Evolutionary conservation across 495 filamentous ascomycete genomes (phyloP).

Genomic region (Endocarpon pusillum): DNA sequence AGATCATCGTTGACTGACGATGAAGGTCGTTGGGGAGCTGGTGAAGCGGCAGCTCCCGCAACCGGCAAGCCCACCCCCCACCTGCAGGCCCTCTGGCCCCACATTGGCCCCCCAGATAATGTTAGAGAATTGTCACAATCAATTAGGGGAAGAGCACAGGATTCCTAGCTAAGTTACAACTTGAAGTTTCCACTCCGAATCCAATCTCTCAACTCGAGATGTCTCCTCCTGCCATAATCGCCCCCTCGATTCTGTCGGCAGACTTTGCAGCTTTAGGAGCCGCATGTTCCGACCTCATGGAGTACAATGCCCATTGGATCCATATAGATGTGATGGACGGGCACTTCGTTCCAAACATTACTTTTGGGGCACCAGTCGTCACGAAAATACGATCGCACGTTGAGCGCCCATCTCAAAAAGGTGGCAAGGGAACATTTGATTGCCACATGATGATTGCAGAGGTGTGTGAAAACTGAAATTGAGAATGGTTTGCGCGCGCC

Average conservation of each 20-base stretch:
- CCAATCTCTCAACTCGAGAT: too few relatives aligned
- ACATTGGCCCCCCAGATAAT: too few relatives aligned
- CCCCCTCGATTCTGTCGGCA: slow-evolving; percentile 90
- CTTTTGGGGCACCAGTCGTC: slow-evolving; percentile 86
- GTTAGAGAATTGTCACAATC: too few relatives aligned
- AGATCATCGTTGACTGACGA: too few relatives aligned
- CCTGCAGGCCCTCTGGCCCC: too few relatives aligned
- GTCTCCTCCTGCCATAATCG: slow-evolving; percentile 83
- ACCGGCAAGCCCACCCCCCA: too few relatives aligned
- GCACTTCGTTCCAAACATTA: slow-evolving; percentile 97
- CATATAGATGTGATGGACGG: slow-evolving; percentile 86
- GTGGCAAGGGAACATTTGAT: slow-evolving; percentile 82
- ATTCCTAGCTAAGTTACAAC: too few relatives aligned
- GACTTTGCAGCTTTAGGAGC: slow-evolving; percentile 78
- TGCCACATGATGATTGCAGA: slow-evolving; percentile 99
- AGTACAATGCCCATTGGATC: slow-evolving; percentile 64
- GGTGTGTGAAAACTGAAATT: slow-evolving; percentile 33
- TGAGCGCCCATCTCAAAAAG: slow-evolving; percentile 34
- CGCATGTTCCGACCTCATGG: slow-evolving; percentile 70
- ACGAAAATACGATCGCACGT: slow-evolving; percentile 82
- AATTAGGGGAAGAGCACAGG: too few relatives aligned
- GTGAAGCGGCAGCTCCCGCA: too few relatives aligned
- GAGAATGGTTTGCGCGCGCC: not conserved
- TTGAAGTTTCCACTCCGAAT: too few relatives aligned
- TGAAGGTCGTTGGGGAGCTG: too few relatives aligned